A percentile compares a stretch with the other conserved stretches of the same genome.
Evolutionary conservation across 1,284 basidiomycete genomes (phyloP).

Genomic region (Cystobasidium sp.): DNA sequence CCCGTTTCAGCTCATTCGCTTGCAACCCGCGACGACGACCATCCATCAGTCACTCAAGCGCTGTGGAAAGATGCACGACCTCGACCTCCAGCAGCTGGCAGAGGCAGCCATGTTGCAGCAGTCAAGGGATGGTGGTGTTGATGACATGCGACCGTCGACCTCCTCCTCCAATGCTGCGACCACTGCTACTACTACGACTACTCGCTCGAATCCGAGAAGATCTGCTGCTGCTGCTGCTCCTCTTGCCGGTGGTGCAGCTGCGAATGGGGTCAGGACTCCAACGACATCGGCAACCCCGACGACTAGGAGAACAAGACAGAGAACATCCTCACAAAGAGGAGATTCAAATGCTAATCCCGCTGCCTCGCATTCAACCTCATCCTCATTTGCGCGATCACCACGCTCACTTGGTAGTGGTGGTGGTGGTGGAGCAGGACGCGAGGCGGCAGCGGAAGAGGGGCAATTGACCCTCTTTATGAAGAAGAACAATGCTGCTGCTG

Average conservation of each 20-base stretch:
- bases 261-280: background rate
- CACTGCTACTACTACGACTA: background rate
- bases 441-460: too few species aligned
- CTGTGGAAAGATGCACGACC: conserved; percentile 10
- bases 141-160: background rate
- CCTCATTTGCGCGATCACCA: conserved; percentile 20
- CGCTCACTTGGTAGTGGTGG: background rate
- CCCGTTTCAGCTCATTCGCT: too few species aligned
- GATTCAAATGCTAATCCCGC: conserved; percentile 5
- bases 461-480: too few species aligned
- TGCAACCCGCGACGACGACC: too few species aligned
- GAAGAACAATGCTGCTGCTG: too few species aligned
- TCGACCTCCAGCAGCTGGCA: conserved; percentile 29
- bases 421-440: background rate
- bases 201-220: conserved; percentile 20
- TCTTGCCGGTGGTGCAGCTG: background rate
- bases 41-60: background rate
- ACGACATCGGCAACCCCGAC: background rate
- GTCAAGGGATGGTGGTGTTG: conserved; percentile 1
- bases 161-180: background rate
- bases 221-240: background rate
- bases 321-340: background rate
- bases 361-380: background rate
- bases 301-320: conserved; percentile 1
- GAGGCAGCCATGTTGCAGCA: conserved; percentile 34